phyloP scores from a whole-genome alignment of 768 basidiomycete species.

The Fomitopsis serialis region DNA sequence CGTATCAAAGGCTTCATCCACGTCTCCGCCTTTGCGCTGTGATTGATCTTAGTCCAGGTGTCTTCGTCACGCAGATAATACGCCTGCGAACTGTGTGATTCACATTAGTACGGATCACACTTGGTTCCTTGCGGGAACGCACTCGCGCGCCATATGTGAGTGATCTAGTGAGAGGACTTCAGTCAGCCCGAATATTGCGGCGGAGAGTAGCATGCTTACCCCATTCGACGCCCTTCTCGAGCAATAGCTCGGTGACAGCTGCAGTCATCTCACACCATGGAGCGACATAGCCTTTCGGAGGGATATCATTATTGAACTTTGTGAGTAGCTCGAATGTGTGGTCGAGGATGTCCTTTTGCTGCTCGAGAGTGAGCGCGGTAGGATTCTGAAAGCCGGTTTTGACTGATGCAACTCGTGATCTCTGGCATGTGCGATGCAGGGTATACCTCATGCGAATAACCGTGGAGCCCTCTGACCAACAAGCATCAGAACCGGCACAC shows the following conservation, averaged over 20 bases:
- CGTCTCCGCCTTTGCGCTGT: conserved; percentile 44
- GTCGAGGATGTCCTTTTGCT: conserved; percentile 68
- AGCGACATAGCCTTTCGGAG: conserved; percentile 61
- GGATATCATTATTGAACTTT: conserved; percentile 55
- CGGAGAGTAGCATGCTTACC: conserved; percentile 29
- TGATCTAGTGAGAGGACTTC: conserved; percentile 34
- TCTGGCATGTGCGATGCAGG: too few relatives aligned
- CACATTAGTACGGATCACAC: neutral
- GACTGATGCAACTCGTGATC: too few relatives aligned
- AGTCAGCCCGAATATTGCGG: too few relatives aligned
- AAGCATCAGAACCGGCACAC: too few relatives aligned
- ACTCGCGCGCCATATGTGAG: conserved; percentile 54
- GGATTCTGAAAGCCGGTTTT: conserved; percentile 44
- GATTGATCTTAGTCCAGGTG: conserved; percentile 72
- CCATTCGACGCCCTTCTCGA: conserved; percentile 72
- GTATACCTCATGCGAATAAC: conserved; percentile 63
- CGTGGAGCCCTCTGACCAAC: conserved; percentile 50
- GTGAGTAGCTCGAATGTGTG: conserved; percentile 60
- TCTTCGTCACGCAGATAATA: conserved; percentile 68
- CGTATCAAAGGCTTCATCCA: conserved; percentile 74
- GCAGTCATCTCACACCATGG: conserved; percentile 80
- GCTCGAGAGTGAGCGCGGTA: conserved; percentile 48
- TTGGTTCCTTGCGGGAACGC: neutral
- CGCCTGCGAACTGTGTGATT: conserved; percentile 42
- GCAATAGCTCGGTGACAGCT: conserved; percentile 56